A percentile compares a stretch with the other conserved stretches of the same genome.
Evolutionary conservation across 1,139 yeast species (phyloP).

Genomic region (Blastobotrys elegans): DNA sequence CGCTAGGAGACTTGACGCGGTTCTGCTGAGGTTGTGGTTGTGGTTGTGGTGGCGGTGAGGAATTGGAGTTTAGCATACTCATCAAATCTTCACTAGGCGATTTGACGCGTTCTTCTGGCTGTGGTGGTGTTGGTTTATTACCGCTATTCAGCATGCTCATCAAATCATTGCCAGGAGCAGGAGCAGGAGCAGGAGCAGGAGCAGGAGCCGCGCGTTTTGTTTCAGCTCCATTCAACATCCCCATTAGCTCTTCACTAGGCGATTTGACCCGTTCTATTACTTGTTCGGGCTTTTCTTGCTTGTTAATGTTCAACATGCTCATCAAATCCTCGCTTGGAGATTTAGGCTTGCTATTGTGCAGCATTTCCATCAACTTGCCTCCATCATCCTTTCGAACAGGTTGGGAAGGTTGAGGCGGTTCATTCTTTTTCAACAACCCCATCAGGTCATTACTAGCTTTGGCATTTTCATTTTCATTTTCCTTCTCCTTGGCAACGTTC

Average conservation of each 20-base stretch:
- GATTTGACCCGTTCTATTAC: background rate
- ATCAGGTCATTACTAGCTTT: slow-evolving; percentile 13
- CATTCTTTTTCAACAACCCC: slow-evolving; percentile 15
- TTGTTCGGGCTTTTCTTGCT: background rate
- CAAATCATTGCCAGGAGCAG: slow-evolving; percentile 4
- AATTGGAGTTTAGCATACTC: background rate
- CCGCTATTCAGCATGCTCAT: slow-evolving; percentile 5
- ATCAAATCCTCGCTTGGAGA: slow-evolving; percentile 8
- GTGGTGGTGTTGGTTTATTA: background rate
- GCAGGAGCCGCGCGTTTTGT: no score
- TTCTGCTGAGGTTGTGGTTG: no score
- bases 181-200: no score
- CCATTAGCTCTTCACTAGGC: slow-evolving; percentile 4
- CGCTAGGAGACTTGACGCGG: slow-evolving; percentile 6
- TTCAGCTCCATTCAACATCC: slow-evolving; percentile 3
- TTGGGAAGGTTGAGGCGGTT: background rate
- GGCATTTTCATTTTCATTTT: background rate
- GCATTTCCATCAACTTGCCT: slow-evolving; percentile 4
- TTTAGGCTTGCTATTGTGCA: background rate
- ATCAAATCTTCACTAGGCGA: slow-evolving; percentile 7
- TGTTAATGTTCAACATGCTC: background rate
- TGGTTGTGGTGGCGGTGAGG: background rate
- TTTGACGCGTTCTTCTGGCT: slow-evolving; percentile 1
- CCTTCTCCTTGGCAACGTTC: background rate
- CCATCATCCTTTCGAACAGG: background rate